Percentiles rank a stretch among this genome's conserved stretches.
phyloP scores from a whole-genome alignment of 129 eudicot species.

The Lactuca sativa region DNA sequence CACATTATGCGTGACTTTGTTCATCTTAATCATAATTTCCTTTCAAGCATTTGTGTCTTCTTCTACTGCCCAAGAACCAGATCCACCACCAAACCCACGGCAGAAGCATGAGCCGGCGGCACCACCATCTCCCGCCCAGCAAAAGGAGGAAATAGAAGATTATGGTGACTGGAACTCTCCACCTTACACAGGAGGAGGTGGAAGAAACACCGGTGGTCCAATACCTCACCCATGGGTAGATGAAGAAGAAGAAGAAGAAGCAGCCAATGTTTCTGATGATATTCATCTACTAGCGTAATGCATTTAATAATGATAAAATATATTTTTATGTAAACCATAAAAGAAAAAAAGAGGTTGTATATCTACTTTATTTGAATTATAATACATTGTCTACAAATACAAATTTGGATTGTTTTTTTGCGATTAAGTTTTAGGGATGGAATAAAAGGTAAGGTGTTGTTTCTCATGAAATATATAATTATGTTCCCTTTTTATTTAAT shows the following conservation, averaged over 20 bases:
- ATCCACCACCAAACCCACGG: constrained; percentile 20
- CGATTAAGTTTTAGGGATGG: too few species aligned
- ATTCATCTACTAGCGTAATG: constrained; percentile 3
- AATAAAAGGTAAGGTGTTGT: too few species aligned
- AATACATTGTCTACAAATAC: constrained; percentile 16
- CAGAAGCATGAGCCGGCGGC: neutral
- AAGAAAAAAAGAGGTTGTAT: neutral
- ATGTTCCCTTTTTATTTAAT: too few species aligned
- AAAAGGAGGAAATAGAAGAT: constrained; percentile 21
- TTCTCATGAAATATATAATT: too few species aligned
- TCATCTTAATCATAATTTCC: constrained; percentile 29
- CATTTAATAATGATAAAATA: neutral
- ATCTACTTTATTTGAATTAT: neutral
- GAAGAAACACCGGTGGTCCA: neutral
- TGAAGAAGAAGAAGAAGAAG: constrained; percentile 22
- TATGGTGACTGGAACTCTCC: constrained; percentile 32
- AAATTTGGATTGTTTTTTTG: too few species aligned
- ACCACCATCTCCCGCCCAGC: constrained; percentile 5
- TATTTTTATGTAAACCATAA: constrained; percentile 11
- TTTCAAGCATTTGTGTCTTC: constrained; percentile 5
- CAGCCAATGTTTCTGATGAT: constrained; percentile 10
- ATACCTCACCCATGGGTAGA: constrained; percentile 37
- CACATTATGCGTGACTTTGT: constrained; percentile 34
- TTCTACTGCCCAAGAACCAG: constrained; percentile 2
- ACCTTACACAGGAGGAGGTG: constrained; percentile 37